Conservation (phyloP, 345 rosid species). For the Melaleuca quinquenervia region DNA sequence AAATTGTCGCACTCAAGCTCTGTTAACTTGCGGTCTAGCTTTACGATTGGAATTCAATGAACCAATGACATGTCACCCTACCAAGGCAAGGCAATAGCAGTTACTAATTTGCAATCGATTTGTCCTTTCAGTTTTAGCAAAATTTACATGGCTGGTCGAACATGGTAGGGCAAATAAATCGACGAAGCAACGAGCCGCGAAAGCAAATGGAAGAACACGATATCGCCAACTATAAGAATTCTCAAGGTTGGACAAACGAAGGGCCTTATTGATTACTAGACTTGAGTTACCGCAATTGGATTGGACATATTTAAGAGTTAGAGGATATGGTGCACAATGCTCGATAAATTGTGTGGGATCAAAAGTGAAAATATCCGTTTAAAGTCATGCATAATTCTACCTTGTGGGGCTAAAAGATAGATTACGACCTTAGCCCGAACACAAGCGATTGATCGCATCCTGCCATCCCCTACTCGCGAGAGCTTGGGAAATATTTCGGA, state of each 20-base stretch:
- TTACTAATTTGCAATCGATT: neutral
- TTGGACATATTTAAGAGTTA: too few relatives aligned
- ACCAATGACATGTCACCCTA: neutral
- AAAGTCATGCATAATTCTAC: too few relatives aligned
- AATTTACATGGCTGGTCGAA: neutral
- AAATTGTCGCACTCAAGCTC: too few relatives aligned
- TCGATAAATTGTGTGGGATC: too few relatives aligned
- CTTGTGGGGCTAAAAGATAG: too few relatives aligned
- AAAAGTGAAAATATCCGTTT: too few relatives aligned
- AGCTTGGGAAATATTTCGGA: neutral
- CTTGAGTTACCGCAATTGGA: too few relatives aligned
- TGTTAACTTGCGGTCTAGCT: too few relatives aligned
- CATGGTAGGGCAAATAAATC: neutral
- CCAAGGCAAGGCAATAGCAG: neutral
- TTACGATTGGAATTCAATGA: neutral
- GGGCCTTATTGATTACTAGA: neutral
- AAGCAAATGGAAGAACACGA: neutral
- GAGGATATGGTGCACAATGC: too few relatives aligned
- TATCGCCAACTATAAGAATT: neutral
- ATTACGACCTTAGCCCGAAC: too few relatives aligned
- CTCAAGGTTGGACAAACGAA: neutral
- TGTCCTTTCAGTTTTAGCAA: neutral
- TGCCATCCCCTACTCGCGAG: too few relatives aligned
- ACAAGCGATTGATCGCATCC: too few relatives aligned
- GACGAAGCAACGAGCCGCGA: neutral